Conservation (phyloP, 2,329 filamentous ascomycete genomes). For the Trichoderma asperellum region DNA sequence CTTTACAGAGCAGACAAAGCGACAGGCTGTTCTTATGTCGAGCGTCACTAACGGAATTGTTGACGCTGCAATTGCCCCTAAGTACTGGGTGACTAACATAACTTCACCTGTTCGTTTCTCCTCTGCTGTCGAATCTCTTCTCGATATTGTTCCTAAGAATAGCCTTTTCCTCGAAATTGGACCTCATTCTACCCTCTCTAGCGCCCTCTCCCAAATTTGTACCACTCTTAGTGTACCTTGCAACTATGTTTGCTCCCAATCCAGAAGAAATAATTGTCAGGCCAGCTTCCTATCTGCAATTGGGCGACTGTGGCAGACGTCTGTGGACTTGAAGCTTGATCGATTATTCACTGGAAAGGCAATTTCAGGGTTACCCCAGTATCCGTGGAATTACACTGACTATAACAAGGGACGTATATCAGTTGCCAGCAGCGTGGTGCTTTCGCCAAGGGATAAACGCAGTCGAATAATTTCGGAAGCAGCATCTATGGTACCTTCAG, state of each 20-base stretch:
- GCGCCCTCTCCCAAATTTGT: slow-evolving; percentile 31
- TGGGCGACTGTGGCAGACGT: slow-evolving; percentile 16
- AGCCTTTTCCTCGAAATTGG: slow-evolving; percentile 34
- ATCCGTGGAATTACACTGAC: neutral
- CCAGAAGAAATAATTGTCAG: neutral
- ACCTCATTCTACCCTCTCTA: slow-evolving; percentile 32
- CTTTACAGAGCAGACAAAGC: neutral
- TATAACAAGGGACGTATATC: neutral
- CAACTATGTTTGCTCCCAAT: slow-evolving; percentile 16
- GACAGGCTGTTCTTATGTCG: slow-evolving; percentile 9
- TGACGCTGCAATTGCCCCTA: neutral
- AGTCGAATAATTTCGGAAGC: neutral
- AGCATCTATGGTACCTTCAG: neutral
- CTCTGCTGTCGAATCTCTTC: slow-evolving; percentile 21
- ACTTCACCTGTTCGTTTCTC: slow-evolving; percentile 34
- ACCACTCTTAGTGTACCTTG: neutral
- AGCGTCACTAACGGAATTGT: slow-evolving; percentile 1
- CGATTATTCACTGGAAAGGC: slow-evolving; percentile 14
- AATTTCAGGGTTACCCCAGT: slow-evolving; percentile 4
- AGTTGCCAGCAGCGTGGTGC: neutral
- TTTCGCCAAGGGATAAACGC: slow-evolving; percentile 12
- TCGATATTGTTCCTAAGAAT: neutral
- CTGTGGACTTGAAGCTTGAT: neutral
- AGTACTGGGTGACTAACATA: slow-evolving; percentile 38
- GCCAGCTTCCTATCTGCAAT: slow-evolving; percentile 9